A percentile compares a stretch with the other conserved stretches of the same genome.
Conservation (phyloP, 352 stramenopile species). For the Globisporangium acanthophoron region DNA sequence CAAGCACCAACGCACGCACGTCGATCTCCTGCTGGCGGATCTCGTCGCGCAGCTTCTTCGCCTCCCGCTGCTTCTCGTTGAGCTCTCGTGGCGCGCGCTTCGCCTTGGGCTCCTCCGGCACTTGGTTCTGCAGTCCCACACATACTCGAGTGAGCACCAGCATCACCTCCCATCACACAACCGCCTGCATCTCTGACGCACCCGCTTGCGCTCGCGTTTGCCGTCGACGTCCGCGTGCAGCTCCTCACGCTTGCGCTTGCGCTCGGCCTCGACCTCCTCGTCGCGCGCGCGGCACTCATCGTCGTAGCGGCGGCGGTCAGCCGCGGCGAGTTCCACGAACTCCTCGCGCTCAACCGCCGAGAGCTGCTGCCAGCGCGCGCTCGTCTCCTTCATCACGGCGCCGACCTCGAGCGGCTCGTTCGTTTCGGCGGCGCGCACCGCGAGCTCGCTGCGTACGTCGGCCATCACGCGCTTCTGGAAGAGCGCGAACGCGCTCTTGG, state of each 20-base stretch:
- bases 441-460: conserved; percentile 55
- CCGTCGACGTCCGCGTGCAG: conserved; percentile 64
- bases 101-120: conserved; percentile 31
- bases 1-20: conserved; percentile 5
- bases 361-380: conserved; percentile 68
- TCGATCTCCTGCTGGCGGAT: conserved; percentile 68
- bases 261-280: conserved; percentile 62
- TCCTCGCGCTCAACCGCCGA: conserved; percentile 56
- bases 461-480: conserved; percentile 75
- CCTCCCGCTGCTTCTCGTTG: conserved; percentile 59
- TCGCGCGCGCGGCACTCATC: conserved; percentile 71
- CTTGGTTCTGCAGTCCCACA: conserved; percentile 17
- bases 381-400: conserved; percentile 67
- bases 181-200: conserved; percentile 3
- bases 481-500: conserved; percentile 71
- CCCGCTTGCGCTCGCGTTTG: conserved; percentile 78
- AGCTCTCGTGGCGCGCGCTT: conserved; percentile 43
- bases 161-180: conserved; percentile 1
- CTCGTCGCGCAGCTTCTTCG: conserved; percentile 62
- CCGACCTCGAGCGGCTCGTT: conserved; percentile 59
- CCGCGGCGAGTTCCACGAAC: conserved; percentile 56
- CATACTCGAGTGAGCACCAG: background rate
- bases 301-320: conserved; percentile 66
- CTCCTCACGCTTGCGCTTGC: conserved; percentile 70
- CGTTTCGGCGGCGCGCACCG: conserved; percentile 28